Evolutionary conservation across 2,329 filamentous ascomycete species (phyloP), one percentile per base, ranked within the genome.

Genomic region (Microcyclospora pomicola): DNA sequence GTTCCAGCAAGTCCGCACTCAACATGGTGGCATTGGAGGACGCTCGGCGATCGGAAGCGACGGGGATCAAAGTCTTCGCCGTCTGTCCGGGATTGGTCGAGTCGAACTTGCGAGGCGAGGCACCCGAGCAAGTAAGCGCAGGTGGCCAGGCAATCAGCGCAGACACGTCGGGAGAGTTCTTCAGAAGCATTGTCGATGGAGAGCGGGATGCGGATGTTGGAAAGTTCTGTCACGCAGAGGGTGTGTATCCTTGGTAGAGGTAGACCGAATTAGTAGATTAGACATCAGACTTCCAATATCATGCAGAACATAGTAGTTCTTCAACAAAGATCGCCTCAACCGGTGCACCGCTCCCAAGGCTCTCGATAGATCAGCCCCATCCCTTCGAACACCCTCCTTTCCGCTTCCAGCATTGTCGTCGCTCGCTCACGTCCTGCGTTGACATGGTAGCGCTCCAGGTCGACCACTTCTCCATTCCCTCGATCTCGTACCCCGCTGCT

Each of bases 401-500:
- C 87, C 5, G 86, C 83, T 47, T 80, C 78, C 53, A 75, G 63
- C 65, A 82, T 75, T 34, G 45, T 71, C 61, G 59, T 63, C 24
- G 61, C 54, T n/a, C 63, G 55, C 1, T 60, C 62, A 13, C 59
- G 49, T 9, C 43, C 49, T 29, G 45, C 35, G 91, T 72, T 2
- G 83, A 85, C 54, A 80, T 88, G 49, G 80, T 87, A 59, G 86
- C 87, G 54, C 65, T 80, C 71, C 10, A 91, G 51, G 56, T 91
- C 77, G n/a, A 77, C 52, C 0, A 88, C 72, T 65, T 78, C 77
- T 2, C 82, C 83, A 38, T 77, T 74, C 7, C 52, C 58, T 7
- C 78, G 68, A 50, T 75, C 76, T 33, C 86, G 71, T 9, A 94
- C 73, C 0, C 91, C 91, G 51, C 83, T 92, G 45, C 82, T 91